Evolutionary conservation across 1,284 basidiomycete species (phyloP), one percentile per base, ranked within the genome.

Genomic region (Papiliotrema nemorosa): DNA sequence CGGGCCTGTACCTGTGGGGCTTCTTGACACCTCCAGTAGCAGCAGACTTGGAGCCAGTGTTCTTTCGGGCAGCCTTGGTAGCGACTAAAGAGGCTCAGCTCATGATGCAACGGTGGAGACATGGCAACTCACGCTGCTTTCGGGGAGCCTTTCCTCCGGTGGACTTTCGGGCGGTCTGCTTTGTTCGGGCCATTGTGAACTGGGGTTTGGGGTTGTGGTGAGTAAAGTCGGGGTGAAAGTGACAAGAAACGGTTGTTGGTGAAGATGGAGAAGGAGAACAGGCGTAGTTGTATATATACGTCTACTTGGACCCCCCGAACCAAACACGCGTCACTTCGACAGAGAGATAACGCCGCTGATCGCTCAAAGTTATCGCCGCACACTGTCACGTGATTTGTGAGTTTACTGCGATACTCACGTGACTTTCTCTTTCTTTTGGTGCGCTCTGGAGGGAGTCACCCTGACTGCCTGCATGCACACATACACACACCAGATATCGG

Each of bases 91-190:
- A 9, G 29, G n/a, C 22, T 49, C 47, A 45, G 47, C 33, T 18
- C 21, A 27, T 5, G 22, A 33, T 22, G 24, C 10, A 24, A 33
- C 9, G 41, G 24, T 37, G 9, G 12, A 43, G 13, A 33, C 5
- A 9, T 14, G 21, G 13, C 25, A 20, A 58, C 59, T 40, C 36
- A 61, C 58, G 74, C 63, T 78, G 78, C 73, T 79, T 79, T 53
- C 77, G 70, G 48, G 77, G 77, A n/a, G 77, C 78, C 67, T 78
- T 78, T 58, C 75, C 76, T 67, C 81, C 80, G 59, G 80, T 82
- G 39, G 80, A 81, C 72, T 82, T 82, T 58, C 82, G 80, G 52
- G 81, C 81, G 63, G 81, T 83, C 75, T 83, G 81, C 80, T 68
- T 66, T 53, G 66, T 68, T 56, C 66, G 64, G 48, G 66, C 66